phyloP scores from a whole-genome alignment of 1,139 yeast genomes.

The Eremothecium sinecaudum region DNA sequence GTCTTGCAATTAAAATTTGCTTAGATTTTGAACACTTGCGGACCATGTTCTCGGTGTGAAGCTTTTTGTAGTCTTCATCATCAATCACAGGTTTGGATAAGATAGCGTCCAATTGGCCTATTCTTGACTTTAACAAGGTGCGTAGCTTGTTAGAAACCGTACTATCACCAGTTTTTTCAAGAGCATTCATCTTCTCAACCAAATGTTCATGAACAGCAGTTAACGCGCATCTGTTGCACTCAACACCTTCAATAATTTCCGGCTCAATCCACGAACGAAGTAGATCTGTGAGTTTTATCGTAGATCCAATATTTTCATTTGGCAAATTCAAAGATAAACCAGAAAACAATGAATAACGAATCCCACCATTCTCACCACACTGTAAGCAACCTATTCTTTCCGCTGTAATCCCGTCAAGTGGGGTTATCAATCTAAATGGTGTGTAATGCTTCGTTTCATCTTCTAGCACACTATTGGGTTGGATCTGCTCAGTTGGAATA shows the following conservation, averaged over 20 bases:
- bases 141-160: constrained; percentile 33
- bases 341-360: constrained; percentile 69
- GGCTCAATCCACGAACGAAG: constrained; percentile 67
- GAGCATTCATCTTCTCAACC: constrained; percentile 33
- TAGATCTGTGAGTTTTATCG: constrained; percentile 45
- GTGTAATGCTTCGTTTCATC: constrained; percentile 34
- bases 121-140: constrained; percentile 42
- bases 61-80: constrained; percentile 65
- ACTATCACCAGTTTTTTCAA: constrained; percentile 23
- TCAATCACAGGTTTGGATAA: constrained; percentile 58
- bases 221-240: constrained; percentile 85
- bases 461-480: constrained; percentile 41
- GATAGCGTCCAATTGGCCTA: constrained; percentile 48
- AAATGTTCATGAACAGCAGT: constrained; percentile 49
- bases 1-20: constrained; percentile 69
- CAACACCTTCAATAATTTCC: constrained; percentile 84
- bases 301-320: constrained; percentile 35
- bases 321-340: constrained; percentile 71
- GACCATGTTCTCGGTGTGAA: constrained; percentile 68
- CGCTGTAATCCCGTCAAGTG: constrained; percentile 81
- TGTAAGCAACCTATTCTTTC: constrained; percentile 80
- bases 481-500: constrained; percentile 65
- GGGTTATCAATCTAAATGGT: constrained; percentile 60
- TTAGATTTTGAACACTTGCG: constrained; percentile 73
- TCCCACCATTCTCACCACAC: constrained; percentile 92